phyloP scores from a whole-genome alignment of 2,329 filamentous ascomycete species.

The Pseudogymnoascus sp. region DNA sequence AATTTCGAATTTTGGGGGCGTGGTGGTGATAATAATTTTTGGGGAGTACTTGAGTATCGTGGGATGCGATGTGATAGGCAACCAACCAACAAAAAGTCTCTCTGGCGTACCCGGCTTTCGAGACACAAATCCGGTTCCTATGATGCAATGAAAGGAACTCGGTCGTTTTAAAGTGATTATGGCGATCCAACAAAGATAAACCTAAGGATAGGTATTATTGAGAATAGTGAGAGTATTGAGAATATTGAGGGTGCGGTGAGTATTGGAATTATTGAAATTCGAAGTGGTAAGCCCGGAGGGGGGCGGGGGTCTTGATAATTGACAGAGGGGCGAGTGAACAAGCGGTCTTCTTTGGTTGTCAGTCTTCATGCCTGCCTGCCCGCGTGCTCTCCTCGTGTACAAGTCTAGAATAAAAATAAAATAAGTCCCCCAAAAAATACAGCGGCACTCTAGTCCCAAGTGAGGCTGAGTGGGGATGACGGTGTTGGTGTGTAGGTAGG shows the following conservation, averaged over 20 bases:
- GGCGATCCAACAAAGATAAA: neutral
- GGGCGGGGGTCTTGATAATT: conserved; percentile 14
- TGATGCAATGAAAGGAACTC: neutral
- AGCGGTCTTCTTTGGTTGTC: conserved; percentile 9
- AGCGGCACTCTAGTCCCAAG: neutral
- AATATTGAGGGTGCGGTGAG: neutral
- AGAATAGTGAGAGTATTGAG: neutral
- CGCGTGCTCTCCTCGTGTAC: neutral
- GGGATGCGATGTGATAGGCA: neutral
- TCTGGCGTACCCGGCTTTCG: neutral
- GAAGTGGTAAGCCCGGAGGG: conserved; percentile 15
- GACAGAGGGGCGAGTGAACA: conserved; percentile 18
- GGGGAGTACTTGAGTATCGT: conserved; percentile 1
- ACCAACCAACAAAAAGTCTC: neutral
- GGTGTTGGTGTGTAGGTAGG: neutral
- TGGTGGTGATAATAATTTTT: conserved; percentile 1
- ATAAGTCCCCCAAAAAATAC: neutral
- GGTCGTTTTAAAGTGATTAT: neutral
- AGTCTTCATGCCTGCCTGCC: conserved; percentile 2
- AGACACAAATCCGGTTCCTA: neutral
- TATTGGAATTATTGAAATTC: conserved; percentile 10
- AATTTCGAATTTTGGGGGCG: neutral
- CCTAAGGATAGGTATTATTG: neutral
- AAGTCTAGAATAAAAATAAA: conserved; percentile 1
- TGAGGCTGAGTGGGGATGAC: neutral